Base-by-base conservation (phyloP, 768 basidiomycete species). In the Sporobolomyces roseus region DNA sequence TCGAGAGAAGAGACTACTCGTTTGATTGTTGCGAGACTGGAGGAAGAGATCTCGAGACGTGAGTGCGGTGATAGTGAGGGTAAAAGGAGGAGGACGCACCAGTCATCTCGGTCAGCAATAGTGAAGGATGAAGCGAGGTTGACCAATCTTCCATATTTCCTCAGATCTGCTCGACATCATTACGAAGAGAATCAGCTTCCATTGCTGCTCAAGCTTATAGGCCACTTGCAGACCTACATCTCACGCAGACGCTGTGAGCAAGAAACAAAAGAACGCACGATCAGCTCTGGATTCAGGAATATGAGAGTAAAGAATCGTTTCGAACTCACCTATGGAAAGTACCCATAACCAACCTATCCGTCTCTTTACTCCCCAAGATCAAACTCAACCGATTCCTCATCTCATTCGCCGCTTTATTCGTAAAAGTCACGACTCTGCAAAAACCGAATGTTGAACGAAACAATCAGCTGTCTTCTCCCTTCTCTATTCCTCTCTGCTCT, bases 61-160 rank as follows among this genome's bases (percentile, higher is more conserved):
- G 53, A 55, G 29, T 19, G 8, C 3, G n/a, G 33, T 3, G 14
- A 32, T 23, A 29, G 32, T 17, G 32, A n/a, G 54, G 52, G 14
- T n/a, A 49, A 30, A 27, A 35, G 27, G 7, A 25, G 46, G 41
- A 14, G 27, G 12, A 55, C 65, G 25, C 3, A 69, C 65, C 58
- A 70, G 43, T 75, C 71, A 30, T 89, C 87, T 1, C 87, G 82
- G 77, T 91, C 90, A 65, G 88, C 88, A 29, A 93, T 86, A 5
- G 88, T 86, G 72, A 93, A 94, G 77, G 90, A 91, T 32, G 81
- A 82, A 13, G 83, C 81, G 5, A 94, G 76, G 0, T 83, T 84
- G 56, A 89, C 84, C 12, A 80, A 72, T 35, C 78, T 78, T 5
- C 84, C 83, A 74, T 91, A 83, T 76, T 84, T 85, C 43, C 91